A percentile compares a stretch with the other conserved stretches of the same genome.
These are phyloP conservation scores for Coniella vitis DNA, from an alignment of 2,329 filamentous ascomycete species.

Conservation along the genomic window DNA sequence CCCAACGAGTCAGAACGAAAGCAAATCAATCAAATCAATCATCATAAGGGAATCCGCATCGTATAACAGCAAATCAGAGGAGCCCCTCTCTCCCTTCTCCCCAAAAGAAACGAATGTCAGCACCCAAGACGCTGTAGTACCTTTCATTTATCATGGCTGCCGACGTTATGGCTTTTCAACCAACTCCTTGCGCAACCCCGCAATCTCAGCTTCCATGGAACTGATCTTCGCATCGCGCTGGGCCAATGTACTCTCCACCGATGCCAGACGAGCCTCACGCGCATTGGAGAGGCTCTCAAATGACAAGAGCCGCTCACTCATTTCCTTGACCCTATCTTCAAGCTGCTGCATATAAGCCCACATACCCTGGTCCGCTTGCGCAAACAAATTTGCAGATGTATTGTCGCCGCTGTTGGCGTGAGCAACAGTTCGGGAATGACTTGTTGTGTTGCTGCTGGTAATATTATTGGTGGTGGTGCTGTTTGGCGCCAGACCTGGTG, in stretches of 20 bases:
- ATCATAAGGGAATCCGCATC: too few relatives aligned
- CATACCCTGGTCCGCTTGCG: slow-evolving; percentile 53
- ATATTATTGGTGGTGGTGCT: too few relatives aligned
- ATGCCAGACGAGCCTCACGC: slow-evolving; percentile 4
- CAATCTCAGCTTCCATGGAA: slow-evolving; percentile 4
- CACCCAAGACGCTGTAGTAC: too few relatives aligned
- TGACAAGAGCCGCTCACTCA: slow-evolving; percentile 34
- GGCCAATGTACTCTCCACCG: slow-evolving; percentile 2
- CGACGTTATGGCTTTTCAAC: neutral
- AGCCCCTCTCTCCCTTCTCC: too few relatives aligned
- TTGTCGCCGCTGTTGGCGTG: slow-evolving; percentile 39
- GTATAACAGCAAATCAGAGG: too few relatives aligned
- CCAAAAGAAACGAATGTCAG: too few relatives aligned
- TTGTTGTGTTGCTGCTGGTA: slow-evolving; percentile 2
- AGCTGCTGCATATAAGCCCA: slow-evolving; percentile 68
- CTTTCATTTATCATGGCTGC: neutral
- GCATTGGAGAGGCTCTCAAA: slow-evolving; percentile 7
- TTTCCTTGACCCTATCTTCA: slow-evolving; percentile 49
- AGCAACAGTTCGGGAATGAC: slow-evolving; percentile 29
- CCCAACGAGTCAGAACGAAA: too few relatives aligned
- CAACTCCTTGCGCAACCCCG: slow-evolving; percentile 1
- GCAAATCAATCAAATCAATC: too few relatives aligned
- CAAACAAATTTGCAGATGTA: slow-evolving; percentile 63
- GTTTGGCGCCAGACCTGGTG: neutral
- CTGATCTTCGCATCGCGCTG: slow-evolving; percentile 6